A percentile compares a stretch with the other conserved stretches of the same genome.
phyloP scores from a whole-genome alignment of 164 flowering plant species.

The Malania oleifera region DNA sequence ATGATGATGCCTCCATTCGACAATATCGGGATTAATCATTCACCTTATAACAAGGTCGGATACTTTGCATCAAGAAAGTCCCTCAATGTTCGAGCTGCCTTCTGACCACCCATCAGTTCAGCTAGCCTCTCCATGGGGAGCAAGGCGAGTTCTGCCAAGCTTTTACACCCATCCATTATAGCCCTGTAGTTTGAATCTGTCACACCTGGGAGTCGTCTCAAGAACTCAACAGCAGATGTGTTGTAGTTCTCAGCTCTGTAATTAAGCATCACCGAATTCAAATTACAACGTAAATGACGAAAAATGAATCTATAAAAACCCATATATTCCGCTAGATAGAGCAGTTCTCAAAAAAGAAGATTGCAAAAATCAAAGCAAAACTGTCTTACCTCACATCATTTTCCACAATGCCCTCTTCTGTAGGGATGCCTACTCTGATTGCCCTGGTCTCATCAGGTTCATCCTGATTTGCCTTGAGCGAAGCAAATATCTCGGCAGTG shows the following conservation, averaged over 20 bases:
- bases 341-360: too few species aligned
- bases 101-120: slow-evolving; percentile 92
- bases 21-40: neutral
- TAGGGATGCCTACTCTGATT: slow-evolving; percentile 87
- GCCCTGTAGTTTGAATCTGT: slow-evolving; percentile 88
- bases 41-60: slow-evolving; percentile 54
- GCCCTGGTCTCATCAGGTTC: slow-evolving; percentile 91
- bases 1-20: too few species aligned
- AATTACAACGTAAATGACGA: neutral
- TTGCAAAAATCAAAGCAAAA: neutral
- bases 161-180: slow-evolving; percentile 81
- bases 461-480: slow-evolving; percentile 93
- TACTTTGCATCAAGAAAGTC: slow-evolving; percentile 96
- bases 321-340: too few species aligned
- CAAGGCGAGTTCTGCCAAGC: slow-evolving; percentile 82
- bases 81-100: slow-evolving; percentile 74
- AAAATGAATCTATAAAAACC: too few species aligned
- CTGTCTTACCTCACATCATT: slow-evolving; percentile 73
- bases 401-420: slow-evolving; percentile 86
- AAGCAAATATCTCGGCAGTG: slow-evolving; percentile 90
- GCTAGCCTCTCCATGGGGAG: slow-evolving; percentile 73
- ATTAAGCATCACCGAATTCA: slow-evolving; percentile 1
- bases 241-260: slow-evolving; percentile 93
- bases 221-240: slow-evolving; percentile 85
- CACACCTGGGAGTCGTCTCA: slow-evolving; percentile 94